Conservation (phyloP, 176 grass and related monocot species). For the Luzula sylvatica region DNA sequence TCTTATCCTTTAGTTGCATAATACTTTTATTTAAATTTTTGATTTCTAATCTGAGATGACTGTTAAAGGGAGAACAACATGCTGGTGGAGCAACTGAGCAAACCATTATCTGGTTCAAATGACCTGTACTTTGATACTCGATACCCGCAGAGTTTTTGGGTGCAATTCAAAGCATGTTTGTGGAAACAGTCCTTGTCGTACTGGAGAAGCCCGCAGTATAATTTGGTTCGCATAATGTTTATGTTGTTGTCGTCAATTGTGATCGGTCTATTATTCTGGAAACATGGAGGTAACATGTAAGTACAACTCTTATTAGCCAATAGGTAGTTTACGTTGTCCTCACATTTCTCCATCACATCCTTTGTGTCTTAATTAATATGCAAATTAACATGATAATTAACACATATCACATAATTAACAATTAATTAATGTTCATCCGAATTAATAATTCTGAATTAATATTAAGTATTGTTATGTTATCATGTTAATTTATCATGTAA, state of each 20-base stretch:
- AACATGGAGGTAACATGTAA: constrained; percentile 56
- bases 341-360: no score
- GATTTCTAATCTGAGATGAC: no score
- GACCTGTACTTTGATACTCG: constrained; percentile 56
- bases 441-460: no score
- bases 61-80: constrained; percentile 50
- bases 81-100: constrained; percentile 55
- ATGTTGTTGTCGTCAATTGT: constrained; percentile 41
- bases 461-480: no score
- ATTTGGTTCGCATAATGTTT: constrained; percentile 52
- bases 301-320: not conserved
- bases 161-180: constrained; percentile 55
- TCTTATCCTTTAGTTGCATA: not conserved
- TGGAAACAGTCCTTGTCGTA: constrained; percentile 85
- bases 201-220: constrained; percentile 80
- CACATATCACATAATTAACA: no score
- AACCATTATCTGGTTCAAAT: constrained; percentile 42
- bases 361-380: no score
- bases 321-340: not conserved
- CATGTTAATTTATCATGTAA: no score
- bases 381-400: no score
- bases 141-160: constrained; percentile 31
- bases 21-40: not conserved
- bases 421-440: no score
- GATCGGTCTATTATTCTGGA: constrained; percentile 71